Evolutionary conservation across 345 rosid genomes (phyloP), one percentile per base, ranked within the genome.

Genomic region (Physaria fendleri): DNA sequence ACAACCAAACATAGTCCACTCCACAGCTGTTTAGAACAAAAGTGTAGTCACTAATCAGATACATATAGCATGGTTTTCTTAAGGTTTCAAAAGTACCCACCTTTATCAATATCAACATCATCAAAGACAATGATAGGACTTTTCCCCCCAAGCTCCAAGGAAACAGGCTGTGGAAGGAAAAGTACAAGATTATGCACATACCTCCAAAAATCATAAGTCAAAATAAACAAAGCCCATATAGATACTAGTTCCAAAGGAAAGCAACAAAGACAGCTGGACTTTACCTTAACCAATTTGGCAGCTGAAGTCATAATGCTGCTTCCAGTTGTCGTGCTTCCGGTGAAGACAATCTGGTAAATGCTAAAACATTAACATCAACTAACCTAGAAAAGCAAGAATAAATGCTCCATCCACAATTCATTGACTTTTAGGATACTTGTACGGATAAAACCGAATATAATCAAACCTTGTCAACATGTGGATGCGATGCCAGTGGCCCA

Each of bases 111-210:
- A 24, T 93, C 92, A 60, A 83, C 85, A 73, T 93, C 97, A 65
- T 89, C 92, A 83, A 93, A 93, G 63, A 83, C 90, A 67, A 93
- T 53, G 29, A 93, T 82, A 30, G 99, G 97, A 68, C 99, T 85
- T 78, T 89, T 89, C 13, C 99, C 99, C 32, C 97, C 97, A 38
- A 93, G 90, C 82, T 93, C 99, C 82, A 93, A 69, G 18, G 81
- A 82, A 66, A 93, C 90, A 56, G 97, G 90, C 99, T 89, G 85
- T 62, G 12, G 75, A 25, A 69, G n/a, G 56, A 32, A 61, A 24
- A 67, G 15, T 40, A 55, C 28, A 59, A 30, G 30, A 40, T 20
- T 63, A 69, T 17, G 30, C 52, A 59, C 29, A 62, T n/a, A 44
- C 37, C 38, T 47, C 57, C 13, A 49, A 38, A 49, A 53, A 45